phyloP scores from a whole-genome alignment of 345 rosid genomes.

The Bruguiera sexangula region DNA sequence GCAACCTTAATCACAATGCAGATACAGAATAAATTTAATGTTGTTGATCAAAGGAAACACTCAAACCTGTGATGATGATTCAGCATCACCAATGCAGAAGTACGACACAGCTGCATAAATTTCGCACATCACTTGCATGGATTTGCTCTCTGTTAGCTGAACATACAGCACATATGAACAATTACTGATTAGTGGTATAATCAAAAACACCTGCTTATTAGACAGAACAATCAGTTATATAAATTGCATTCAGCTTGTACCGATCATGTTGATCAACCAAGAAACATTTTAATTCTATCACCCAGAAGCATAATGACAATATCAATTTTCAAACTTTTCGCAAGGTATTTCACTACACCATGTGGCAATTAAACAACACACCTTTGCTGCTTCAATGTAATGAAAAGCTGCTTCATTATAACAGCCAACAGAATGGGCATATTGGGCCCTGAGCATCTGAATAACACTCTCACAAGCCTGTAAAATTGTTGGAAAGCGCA shows the following conservation, averaged over 20 bases:
- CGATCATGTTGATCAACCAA: neutral
- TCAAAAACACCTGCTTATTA: neutral
- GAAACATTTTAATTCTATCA: neutral
- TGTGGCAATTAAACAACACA: conserved; percentile 16
- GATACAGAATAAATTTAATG: neutral
- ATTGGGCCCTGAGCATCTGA: conserved; percentile 98
- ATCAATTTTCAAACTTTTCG: too few species aligned
- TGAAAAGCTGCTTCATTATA: conserved; percentile 93
- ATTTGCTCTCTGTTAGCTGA: conserved; percentile 85
- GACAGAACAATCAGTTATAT: conserved; percentile 7
- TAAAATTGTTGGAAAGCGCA: conserved; percentile 88
- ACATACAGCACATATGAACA: conserved; percentile 14
- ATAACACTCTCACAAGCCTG: conserved; percentile 86
- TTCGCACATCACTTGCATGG: conserved; percentile 89
- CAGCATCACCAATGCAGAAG: conserved; percentile 90
- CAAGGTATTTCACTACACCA: neutral
- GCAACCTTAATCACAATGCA: conserved; percentile 7
- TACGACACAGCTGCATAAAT: conserved; percentile 91
- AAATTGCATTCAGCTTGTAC: neutral
- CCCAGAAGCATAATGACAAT: neutral
- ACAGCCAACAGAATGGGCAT: conserved; percentile 95
- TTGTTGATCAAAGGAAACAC: conserved; percentile 8
- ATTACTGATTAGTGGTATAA: neutral
- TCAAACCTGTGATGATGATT: conserved; percentile 81
- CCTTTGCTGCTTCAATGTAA: conserved; percentile 88